Base-by-base conservation (phyloP, 345 rosid genomes). In the Euphorbia tirucalli region DNA sequence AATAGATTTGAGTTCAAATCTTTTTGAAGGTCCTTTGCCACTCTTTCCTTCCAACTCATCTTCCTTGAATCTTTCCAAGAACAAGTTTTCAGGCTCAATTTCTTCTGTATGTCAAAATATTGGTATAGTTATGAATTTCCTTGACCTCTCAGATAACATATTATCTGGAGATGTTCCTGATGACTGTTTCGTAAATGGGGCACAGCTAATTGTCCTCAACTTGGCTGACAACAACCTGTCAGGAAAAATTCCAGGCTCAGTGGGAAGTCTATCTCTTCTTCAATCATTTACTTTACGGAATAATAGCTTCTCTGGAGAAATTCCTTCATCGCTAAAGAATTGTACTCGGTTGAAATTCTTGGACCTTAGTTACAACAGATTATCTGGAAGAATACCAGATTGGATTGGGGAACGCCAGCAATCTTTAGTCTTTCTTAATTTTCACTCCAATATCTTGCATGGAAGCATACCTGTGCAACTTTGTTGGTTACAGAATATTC, bases 21-120 rank as follows among this genome's bases (percentile, higher is more conserved):
- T 9, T 14, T 77, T 80, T 49, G 54, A 30, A n/a, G 83, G 80
- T 58, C 44, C 11, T 11, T 18, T 80, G 37, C 83, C 80, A 11
- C 4, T 3, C 24, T 27, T 80, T 19, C 73, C 78, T 3, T 24
- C 31, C 1, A 73, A 44, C 1, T 31, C 59, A 7, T 31, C 75
- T 21, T 60, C 57, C 7, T 22, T 80, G 61, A 68, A 61, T 56
- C 70, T 80, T 39, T 76, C 83, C 1, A 69, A 55, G 3, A 80
- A 80, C 56, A 58, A 55, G 27, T 71, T 80, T 15, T 65, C 69
- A 3, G 78, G 83, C 11, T 50, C 75, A 11, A 46, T 71, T 9
- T 50, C 63, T 19, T 73, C 39, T 25, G 22, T 77, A 60, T 77
- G 78, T 21, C 13, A 39, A 35, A 55, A 28, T 4, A 35, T 24